These are phyloP conservation scores for Clarireedia hainanense DNA, from an alignment of 2,329 filamentous ascomycete species.

Conservation along the genomic window DNA sequence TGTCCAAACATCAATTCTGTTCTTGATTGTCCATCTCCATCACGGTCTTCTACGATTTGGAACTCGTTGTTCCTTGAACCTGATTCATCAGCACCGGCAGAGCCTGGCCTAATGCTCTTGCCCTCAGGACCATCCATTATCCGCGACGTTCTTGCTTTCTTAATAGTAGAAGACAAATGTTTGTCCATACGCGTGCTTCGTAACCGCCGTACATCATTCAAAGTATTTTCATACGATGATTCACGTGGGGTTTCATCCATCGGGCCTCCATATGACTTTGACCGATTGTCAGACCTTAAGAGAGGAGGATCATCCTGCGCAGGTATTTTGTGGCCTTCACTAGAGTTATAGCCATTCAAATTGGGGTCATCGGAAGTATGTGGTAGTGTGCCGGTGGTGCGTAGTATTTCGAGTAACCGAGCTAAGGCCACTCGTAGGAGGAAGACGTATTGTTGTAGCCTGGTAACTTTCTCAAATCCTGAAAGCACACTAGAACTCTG, in stretches of 20 bases:
- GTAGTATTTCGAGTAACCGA: slow-evolving; percentile 76
- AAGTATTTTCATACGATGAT: slow-evolving; percentile 86
- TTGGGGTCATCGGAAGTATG: slow-evolving; percentile 67
- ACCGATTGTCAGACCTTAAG: slow-evolving; percentile 58
- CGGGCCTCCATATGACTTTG: slow-evolving; percentile 64
- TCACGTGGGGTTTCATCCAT: slow-evolving; percentile 51
- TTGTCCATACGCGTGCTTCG: slow-evolving; percentile 92
- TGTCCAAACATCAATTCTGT: slow-evolving; percentile 82
- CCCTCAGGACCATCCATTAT: slow-evolving; percentile 86
- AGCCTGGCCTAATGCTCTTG: slow-evolving; percentile 59
- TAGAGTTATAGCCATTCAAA: slow-evolving; percentile 56
- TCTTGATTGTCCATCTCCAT: slow-evolving; percentile 58
- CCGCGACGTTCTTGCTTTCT: slow-evolving; percentile 80
- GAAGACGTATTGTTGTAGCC: slow-evolving; percentile 91
- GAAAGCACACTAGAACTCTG: slow-evolving; percentile 44
- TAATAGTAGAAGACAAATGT: slow-evolving; percentile 85
- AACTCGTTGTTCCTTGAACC: slow-evolving; percentile 51
- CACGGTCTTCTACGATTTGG: slow-evolving; percentile 74
- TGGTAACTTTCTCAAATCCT: slow-evolving; percentile 70
- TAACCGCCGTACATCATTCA: slow-evolving; percentile 87
- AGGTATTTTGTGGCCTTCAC: slow-evolving; percentile 50
- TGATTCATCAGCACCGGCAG: slow-evolving; percentile 54
- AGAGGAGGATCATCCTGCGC: slow-evolving; percentile 44
- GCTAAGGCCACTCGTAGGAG: slow-evolving; percentile 86
- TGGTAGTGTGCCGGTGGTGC: slow-evolving; percentile 73